Base-by-base conservation (phyloP, 2,329 filamentous ascomycete genomes). In the Trichoderma sp. region DNA sequence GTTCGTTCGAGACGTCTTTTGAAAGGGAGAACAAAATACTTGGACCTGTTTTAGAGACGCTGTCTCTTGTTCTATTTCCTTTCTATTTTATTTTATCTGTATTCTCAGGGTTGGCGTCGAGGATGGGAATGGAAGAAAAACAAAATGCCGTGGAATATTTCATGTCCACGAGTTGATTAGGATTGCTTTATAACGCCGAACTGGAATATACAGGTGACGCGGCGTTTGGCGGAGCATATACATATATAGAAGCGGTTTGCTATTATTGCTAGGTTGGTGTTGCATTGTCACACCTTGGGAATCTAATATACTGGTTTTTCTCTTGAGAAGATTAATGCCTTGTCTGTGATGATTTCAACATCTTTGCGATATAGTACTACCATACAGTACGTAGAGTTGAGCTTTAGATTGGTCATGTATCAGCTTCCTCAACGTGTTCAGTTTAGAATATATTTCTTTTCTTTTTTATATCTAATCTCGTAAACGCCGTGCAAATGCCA, bases 401-500 rank as follows among this genome's bases (percentile, higher is more conserved):
- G 30, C 37, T n/a, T 61, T 24, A 49, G 18, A 14, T 37, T 60
- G 10, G 13, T 49, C 18, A 28, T 24, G 32, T 3, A 30, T 18
- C 5, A 4, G 13, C 16, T 51, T 51, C 18, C 10, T 43, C 18
- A 2, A 11, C 1, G 24, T 49, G 4, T 49, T 49, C 11, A 49
- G 10, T 24, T 46, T 21, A 5, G 1, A 24, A 21, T 24, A 10
- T 32, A 16, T 30, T 55, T 43, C 28, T 64, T 39, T 58, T 58
- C 1, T 59, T 39, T 46, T 56, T 26, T 55, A 21, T 28, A 26
- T 63, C 66, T 61, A 37, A n/a, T 68, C 46, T 61, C 58, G 56
- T 74, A 56, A 79, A 79, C 77, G 78, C 78, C 77, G 73, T 71
- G 76, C 73, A 78, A 75, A 79, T 79, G 76, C 74, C 72, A 73